Percentiles rank a stretch among this genome's conserved stretches.
Conservation (phyloP, 306 rosid species). For the Cyclanthera cordifolia region DNA sequence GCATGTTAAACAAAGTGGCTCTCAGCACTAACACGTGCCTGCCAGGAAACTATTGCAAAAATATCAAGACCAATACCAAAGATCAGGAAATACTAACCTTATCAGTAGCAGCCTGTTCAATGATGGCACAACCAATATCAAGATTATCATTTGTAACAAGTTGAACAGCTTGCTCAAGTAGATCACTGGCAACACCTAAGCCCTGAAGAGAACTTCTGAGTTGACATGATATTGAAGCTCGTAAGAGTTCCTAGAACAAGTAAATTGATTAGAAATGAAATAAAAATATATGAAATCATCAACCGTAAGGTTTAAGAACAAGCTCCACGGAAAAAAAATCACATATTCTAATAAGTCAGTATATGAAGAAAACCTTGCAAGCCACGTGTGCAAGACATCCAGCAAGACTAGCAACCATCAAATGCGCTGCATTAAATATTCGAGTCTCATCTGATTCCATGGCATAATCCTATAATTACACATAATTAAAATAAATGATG, state of each 20-base stretch:
- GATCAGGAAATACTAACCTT: slow-evolving; percentile 43
- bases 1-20: neutral
- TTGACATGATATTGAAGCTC: slow-evolving; percentile 66
- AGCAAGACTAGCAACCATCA: slow-evolving; percentile 97
- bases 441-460: slow-evolving; percentile 96
- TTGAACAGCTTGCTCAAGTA: slow-evolving; percentile 86
- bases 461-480: slow-evolving; percentile 69
- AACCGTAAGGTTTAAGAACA: neutral
- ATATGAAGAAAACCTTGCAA: slow-evolving; percentile 56
- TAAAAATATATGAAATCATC: slow-evolving; percentile 4
- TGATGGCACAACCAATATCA: slow-evolving; percentile 94
- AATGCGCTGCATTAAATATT: slow-evolving; percentile 79
- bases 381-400: slow-evolving; percentile 97
- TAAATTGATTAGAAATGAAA: slow-evolving; percentile 7
- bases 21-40: neutral
- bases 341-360: slow-evolving; percentile 3
- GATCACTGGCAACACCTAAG: slow-evolving; percentile 44
- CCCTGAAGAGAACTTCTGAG: slow-evolving; percentile 78
- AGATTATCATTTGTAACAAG: slow-evolving; percentile 93
- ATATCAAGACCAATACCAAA: too few species aligned
- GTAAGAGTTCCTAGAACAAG: slow-evolving; percentile 67
- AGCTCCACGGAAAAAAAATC: slow-evolving; percentile 1
- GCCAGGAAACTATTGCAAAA: neutral
- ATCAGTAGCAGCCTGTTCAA: slow-evolving; percentile 94
- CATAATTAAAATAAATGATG: slow-evolving; percentile 11